A percentile compares a stretch with the other conserved stretches of the same genome.
Evolutionary conservation across 2,329 filamentous ascomycete species (phyloP).

Genomic region (Paraphaeosphaeria minitans): DNA sequence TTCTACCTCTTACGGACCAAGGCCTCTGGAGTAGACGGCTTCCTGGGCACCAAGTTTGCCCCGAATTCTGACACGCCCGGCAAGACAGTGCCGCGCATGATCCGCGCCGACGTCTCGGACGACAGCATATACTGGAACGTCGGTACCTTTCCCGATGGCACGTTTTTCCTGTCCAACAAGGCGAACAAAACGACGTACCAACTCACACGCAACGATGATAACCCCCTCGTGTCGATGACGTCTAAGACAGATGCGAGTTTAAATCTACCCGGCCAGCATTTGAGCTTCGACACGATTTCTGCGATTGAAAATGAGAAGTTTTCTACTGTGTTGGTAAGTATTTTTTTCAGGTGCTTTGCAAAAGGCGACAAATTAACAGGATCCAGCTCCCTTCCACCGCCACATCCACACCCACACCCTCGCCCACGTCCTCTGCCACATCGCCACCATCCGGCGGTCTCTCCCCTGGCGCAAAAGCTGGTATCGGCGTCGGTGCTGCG

Average conservation of each 20-base stretch:
- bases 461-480: background rate
- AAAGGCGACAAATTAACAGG: background rate
- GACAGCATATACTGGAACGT: background rate
- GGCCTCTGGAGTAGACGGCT: slow-evolving; percentile 13
- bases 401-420: background rate
- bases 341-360: background rate
- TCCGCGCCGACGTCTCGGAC: background rate
- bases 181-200: background rate
- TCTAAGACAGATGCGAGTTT: background rate
- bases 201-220: background rate
- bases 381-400: background rate
- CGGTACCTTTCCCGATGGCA: background rate
- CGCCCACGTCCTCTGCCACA: background rate
- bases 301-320: background rate
- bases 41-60: background rate
- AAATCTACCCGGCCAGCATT: background rate
- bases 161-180: background rate
- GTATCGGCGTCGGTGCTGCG: background rate
- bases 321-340: background rate
- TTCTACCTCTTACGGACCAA: slow-evolving; percentile 14
- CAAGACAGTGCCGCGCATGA: background rate
- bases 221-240: background rate
- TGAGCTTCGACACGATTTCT: background rate
- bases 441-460: background rate
- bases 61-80: background rate